These are phyloP conservation scores for Aspergillus pseudoviridinutans DNA, from an alignment of 2,329 filamentous ascomycete species.

Conservation along the genomic window DNA sequence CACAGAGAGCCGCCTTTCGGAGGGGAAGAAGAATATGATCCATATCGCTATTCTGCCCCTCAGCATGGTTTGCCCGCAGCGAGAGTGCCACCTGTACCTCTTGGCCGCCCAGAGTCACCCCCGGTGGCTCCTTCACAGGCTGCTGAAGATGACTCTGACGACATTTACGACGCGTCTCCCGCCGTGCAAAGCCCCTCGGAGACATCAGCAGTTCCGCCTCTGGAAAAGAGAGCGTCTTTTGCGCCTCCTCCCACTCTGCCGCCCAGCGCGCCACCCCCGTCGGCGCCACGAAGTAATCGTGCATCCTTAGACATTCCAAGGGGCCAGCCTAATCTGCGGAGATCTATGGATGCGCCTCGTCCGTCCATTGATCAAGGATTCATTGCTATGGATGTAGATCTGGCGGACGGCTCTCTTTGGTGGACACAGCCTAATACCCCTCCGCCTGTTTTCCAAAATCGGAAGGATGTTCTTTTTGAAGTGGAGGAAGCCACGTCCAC, in stretches of 20 bases:
- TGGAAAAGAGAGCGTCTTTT: constrained; percentile 39
- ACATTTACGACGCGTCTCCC: constrained; percentile 45
- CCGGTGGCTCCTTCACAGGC: constrained; percentile 23
- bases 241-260: constrained; percentile 48
- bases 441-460: constrained; percentile 75
- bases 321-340: constrained; percentile 45
- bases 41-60: constrained; percentile 49
- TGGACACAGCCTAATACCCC: constrained; percentile 78
- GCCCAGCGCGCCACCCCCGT: constrained; percentile 39
- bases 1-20: constrained; percentile 41
- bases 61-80: constrained; percentile 28
- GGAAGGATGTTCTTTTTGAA: constrained; percentile 79
- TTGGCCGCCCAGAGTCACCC: constrained; percentile 16
- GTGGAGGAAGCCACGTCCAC: constrained; percentile 70
- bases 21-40: constrained; percentile 52
- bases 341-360: constrained; percentile 71
- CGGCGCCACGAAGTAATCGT: constrained; percentile 44
- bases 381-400: constrained; percentile 83
- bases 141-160: constrained; percentile 39
- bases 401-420: constrained; percentile 72
- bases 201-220: constrained; percentile 27
- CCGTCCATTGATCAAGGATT: constrained; percentile 74
- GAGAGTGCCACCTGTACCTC: constrained; percentile 21
- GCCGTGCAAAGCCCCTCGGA: constrained; percentile 34
- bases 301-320: constrained; percentile 65